Evolutionary conservation across 208 protist species (phyloP).

Genomic region (Endotrypanum monterogeii): DNA sequence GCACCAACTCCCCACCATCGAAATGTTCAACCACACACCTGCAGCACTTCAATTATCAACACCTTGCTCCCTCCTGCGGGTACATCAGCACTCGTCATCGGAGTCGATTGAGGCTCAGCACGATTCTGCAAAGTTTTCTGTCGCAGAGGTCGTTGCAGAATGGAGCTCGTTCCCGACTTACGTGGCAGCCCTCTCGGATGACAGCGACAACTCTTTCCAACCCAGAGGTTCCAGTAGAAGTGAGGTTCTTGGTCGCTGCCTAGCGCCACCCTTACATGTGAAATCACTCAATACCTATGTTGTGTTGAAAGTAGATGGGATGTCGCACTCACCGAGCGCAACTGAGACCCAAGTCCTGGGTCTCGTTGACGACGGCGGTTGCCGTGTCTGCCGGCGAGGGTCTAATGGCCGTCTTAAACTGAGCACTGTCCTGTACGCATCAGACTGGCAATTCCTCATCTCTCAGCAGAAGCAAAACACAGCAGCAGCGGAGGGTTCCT

Average conservation of each 20-base stretch:
- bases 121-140: background rate
- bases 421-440: slow-evolving; percentile 9
- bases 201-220: background rate
- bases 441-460: slow-evolving; percentile 18
- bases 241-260: background rate
- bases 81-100: background rate
- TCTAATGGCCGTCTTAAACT: background rate
- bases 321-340: background rate
- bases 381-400: background rate
- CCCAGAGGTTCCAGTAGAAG: background rate
- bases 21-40: background rate
- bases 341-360: background rate
- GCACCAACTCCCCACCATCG: slow-evolving; percentile 5
- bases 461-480: background rate
- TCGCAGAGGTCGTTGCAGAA: slow-evolving; percentile 1
- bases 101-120: background rate
- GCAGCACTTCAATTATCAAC: background rate
- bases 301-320: background rate
- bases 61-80: slow-evolving; percentile 15
- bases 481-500: background rate
- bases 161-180: background rate
- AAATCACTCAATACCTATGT: background rate
- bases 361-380: background rate
- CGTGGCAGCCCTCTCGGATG: background rate
- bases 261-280: background rate